These are phyloP conservation scores for Calonectria naviculata DNA, from an alignment of 2,329 filamentous ascomycete species.

Conservation along the genomic window DNA sequence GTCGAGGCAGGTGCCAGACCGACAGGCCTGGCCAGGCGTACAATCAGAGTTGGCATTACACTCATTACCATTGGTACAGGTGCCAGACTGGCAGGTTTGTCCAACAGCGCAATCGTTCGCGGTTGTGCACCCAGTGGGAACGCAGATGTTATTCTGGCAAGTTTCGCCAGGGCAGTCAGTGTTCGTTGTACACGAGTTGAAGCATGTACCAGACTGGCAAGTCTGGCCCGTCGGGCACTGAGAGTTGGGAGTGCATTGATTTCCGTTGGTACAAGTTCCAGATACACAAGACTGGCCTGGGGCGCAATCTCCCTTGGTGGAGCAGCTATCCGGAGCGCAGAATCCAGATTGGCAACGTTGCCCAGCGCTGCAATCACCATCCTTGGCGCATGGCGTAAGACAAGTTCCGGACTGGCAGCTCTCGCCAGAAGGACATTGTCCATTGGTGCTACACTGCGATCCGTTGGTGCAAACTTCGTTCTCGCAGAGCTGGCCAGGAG, in stretches of 20 bases:
- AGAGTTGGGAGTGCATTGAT: neutral
- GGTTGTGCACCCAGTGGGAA: neutral
- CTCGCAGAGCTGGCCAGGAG: neutral
- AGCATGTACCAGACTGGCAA: neutral
- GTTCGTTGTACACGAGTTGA: neutral
- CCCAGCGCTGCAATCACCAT: neutral
- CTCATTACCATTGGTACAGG: neutral
- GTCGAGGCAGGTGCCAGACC: neutral
- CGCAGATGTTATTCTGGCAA: neutral
- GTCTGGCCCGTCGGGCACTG: neutral
- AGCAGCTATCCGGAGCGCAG: neutral
- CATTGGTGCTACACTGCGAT: neutral
- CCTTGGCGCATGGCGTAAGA: neutral
- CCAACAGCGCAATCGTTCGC: neutral
- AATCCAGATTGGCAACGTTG: neutral
- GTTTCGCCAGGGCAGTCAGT: neutral
- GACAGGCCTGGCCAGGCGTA: neutral
- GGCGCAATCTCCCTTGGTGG: neutral
- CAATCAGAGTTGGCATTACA: neutral
- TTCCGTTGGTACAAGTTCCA: neutral
- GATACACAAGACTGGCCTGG: neutral
- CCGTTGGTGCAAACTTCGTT: neutral
- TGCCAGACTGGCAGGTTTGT: neutral
- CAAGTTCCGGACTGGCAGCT: neutral
- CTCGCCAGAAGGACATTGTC: neutral